Evolutionary conservation across 108 stramenopile species (phyloP).

Genomic region (Thalassiosira profunda): DNA sequence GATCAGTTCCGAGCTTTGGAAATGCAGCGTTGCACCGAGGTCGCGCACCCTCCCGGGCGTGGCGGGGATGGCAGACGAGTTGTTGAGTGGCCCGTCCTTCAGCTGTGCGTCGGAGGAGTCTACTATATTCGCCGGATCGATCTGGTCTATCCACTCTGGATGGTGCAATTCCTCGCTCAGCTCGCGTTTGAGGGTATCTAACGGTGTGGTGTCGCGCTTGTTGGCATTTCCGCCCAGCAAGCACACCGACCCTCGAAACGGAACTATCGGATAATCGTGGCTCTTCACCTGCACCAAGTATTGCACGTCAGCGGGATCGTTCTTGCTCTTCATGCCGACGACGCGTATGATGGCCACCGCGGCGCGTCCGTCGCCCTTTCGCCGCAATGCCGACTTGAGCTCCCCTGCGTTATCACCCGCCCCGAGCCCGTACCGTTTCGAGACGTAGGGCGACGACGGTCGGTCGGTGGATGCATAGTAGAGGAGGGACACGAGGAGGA

Average conservation of each 20-base stretch:
- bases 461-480: conserved; percentile 1
- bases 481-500: conserved; percentile 15
- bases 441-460: too few relatives aligned
- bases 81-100: not conserved
- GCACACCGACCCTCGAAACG: conserved; percentile 39
- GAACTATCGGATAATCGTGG: conserved; percentile 50
- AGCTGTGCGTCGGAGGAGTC: conserved; percentile 16
- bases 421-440: conserved; percentile 39
- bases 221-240: conserved; percentile 45
- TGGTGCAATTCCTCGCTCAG: conserved; percentile 35
- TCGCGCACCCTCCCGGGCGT: conserved; percentile 36
- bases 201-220: conserved; percentile 24
- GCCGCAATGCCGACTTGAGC: conserved; percentile 19
- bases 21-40: conserved; percentile 35
- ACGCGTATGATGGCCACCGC: conserved; percentile 50
- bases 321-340: conserved; percentile 2
- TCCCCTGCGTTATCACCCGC: conserved; percentile 22
- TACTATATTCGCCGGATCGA: conserved; percentile 7
- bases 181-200: conserved; percentile 43
- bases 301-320: conserved; percentile 7
- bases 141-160: conserved; percentile 29
- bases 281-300: conserved; percentile 50
- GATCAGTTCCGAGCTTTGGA: conserved; percentile 18
- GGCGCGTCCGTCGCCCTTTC: conserved; percentile 36
- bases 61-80: too few relatives aligned